These are phyloP conservation scores for Vitis labrusca DNA, from an alignment of 164 flowering plant species.

Conservation along the genomic window DNA sequence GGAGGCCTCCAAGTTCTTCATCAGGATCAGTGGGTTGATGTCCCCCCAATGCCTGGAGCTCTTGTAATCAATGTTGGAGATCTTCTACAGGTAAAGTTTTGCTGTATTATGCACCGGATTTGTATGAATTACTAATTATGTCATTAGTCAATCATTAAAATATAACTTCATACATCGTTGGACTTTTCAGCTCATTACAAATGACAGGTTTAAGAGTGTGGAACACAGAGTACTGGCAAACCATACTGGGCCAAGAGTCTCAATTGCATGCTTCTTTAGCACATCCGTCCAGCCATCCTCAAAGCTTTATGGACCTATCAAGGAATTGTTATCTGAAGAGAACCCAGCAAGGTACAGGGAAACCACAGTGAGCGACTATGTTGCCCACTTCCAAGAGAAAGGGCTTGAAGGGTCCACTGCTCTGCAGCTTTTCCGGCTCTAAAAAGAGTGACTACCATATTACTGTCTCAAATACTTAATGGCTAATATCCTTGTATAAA, in stretches of 20 bases:
- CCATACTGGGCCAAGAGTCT: constrained; percentile 27
- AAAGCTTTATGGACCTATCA: constrained; percentile 24
- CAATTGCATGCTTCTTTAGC: constrained; percentile 30
- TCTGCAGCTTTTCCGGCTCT: constrained; percentile 7
- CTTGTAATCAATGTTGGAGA: constrained; percentile 43
- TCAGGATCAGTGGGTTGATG: constrained; percentile 41
- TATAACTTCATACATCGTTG: too few relatives aligned
- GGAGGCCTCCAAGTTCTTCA: constrained; percentile 51
- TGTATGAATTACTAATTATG: too few relatives aligned
- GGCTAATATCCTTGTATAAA: too few relatives aligned
- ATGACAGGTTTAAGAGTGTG: constrained; percentile 34
- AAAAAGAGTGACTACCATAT: not conserved
- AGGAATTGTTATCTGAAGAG: constrained; percentile 32
- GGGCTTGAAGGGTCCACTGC: constrained; percentile 18
- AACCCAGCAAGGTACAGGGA: constrained; percentile 29
- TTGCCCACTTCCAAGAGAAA: not conserved
- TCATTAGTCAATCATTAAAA: too few relatives aligned
- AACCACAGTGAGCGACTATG: constrained; percentile 18
- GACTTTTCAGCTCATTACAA: constrained; percentile 27
- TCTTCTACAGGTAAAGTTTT: constrained; percentile 36
- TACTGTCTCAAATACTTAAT: too few relatives aligned
- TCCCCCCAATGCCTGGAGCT: constrained; percentile 34
- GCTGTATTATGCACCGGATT: too few relatives aligned
- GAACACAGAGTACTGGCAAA: constrained; percentile 37
- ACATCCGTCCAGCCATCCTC: not conserved